Conservation (phyloP, 192 early-diverging fungal genomes). For the Podila minutissima region DNA sequence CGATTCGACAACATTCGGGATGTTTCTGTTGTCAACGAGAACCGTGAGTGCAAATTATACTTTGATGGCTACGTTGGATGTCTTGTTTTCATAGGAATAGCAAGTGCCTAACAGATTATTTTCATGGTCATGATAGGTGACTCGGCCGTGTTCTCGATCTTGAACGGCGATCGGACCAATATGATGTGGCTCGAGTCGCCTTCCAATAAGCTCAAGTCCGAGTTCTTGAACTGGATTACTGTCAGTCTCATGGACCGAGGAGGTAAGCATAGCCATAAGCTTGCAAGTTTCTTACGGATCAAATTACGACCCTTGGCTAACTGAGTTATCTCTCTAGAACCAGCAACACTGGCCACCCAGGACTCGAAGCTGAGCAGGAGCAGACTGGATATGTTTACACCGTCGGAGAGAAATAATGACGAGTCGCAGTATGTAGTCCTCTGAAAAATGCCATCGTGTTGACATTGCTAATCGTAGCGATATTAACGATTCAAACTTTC, state of each 20-base stretch:
- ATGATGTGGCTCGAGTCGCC: slow-evolving; percentile 46
- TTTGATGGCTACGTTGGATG: background rate
- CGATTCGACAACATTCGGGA: slow-evolving; percentile 13
- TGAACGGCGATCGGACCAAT: slow-evolving; percentile 31
- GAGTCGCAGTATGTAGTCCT: background rate
- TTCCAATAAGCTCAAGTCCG: slow-evolving; percentile 33
- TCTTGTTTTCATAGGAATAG: background rate
- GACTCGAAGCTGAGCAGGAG: background rate
- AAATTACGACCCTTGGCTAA: background rate
- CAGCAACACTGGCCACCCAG: background rate
- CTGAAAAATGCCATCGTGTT: background rate
- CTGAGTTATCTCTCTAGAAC: too few relatives aligned
- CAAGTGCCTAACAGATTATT: background rate
- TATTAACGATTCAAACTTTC: background rate
- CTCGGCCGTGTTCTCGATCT: slow-evolving; percentile 27
- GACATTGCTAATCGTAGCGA: background rate
- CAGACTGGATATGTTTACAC: background rate
- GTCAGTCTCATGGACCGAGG: slow-evolving; percentile 22
- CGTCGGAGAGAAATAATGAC: background rate
- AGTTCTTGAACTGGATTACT: slow-evolving; percentile 33
- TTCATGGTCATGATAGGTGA: slow-evolving; percentile 1
- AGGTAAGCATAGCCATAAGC: slow-evolving; percentile 8
- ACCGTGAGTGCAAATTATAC: slow-evolving; percentile 6
- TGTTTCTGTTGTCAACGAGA: slow-evolving; percentile 23
- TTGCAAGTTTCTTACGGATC: background rate